Percentiles rank a stretch among this genome's conserved stretches.
phyloP scores from a whole-genome alignment of 148 eudicot genomes.

The Fallopia convolvulus region DNA sequence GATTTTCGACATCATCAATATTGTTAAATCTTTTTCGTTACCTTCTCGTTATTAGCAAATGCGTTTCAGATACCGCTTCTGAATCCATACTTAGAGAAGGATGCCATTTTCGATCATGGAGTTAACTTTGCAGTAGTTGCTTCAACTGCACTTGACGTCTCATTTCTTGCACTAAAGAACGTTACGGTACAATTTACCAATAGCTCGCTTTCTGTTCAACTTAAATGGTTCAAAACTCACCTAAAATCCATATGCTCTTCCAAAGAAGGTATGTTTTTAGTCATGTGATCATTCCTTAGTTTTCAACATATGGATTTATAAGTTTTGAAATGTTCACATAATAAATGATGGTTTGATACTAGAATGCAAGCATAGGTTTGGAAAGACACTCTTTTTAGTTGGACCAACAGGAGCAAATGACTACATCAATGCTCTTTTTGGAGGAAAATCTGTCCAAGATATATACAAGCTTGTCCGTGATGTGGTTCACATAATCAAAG shows the following conservation, averaged over 20 bases:
- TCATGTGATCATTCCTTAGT: neutral
- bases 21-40: neutral
- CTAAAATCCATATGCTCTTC: constrained; percentile 15
- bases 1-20: neutral
- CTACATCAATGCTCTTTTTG: constrained; percentile 1
- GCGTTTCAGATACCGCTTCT: constrained; percentile 21
- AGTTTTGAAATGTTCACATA: neutral
- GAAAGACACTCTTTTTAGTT: constrained; percentile 13
- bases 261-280: neutral
- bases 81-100: constrained; percentile 27
- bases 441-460: constrained; percentile 7
- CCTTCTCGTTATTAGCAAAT: constrained; percentile 11
- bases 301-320: neutral
- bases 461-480: constrained; percentile 11
- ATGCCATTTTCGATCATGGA: constrained; percentile 29
- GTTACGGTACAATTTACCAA: neutral
- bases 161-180: constrained; percentile 6
- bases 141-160: constrained; percentile 21
- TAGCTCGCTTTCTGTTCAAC: constrained; percentile 22
- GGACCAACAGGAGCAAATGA: constrained; percentile 22
- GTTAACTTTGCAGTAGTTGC: constrained; percentile 37
- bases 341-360: neutral
- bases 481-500: neutral
- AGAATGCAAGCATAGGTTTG: constrained; percentile 17
- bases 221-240: constrained; percentile 28